These are phyloP conservation scores for Rhododendron ovatum DNA, from an alignment of 148 eudicot species.

Conservation along the genomic window DNA sequence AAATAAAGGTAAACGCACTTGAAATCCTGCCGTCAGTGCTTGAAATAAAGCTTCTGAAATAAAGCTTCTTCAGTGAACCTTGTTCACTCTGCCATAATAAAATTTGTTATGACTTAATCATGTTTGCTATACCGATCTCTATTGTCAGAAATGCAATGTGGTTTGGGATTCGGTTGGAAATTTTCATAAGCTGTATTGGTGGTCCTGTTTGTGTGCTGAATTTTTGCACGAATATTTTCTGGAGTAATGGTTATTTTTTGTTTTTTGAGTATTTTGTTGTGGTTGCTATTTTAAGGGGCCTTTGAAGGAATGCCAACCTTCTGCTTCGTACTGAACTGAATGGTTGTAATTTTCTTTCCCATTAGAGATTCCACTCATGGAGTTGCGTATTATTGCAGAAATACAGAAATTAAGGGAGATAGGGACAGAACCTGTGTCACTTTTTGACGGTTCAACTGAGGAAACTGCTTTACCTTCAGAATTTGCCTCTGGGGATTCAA, in stretches of 20 bases:
- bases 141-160: neutral
- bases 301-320: neutral
- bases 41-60: too few relatives aligned
- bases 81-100: neutral
- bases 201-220: neutral
- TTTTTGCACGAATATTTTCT: neutral
- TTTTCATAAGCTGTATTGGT: neutral
- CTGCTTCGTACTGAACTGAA: neutral
- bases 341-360: neutral
- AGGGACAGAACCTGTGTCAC: conserved; percentile 37
- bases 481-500: conserved; percentile 16
- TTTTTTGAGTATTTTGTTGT: neutral
- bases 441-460: conserved; percentile 30
- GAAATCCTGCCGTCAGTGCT: neutral
- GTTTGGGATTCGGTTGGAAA: neutral
- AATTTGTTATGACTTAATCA: neutral
- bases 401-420: conserved; percentile 64
- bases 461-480: conserved; percentile 10
- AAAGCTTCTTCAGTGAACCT: neutral
- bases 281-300: neutral
- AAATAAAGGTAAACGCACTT: neutral
- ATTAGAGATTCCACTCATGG: neutral
- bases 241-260: neutral
- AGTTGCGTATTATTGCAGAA: conserved; percentile 41
- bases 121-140: neutral